Conservation (phyloP, 208 protist species). For the Zelonia costaricensis region DNA sequence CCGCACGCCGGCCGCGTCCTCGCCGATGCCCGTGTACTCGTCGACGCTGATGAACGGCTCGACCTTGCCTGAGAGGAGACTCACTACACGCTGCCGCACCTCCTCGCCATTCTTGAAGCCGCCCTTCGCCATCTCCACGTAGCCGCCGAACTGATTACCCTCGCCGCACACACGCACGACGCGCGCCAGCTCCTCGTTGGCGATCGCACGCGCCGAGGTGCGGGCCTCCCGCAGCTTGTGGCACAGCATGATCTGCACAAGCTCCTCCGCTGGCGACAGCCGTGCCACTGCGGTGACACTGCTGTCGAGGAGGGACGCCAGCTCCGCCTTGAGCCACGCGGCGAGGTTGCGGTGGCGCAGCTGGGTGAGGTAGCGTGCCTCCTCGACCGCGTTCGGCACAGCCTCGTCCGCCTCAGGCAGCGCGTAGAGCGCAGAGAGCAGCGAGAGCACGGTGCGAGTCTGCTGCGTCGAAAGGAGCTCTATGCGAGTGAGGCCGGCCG, state of each 20-base stretch:
- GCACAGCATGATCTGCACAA: slow-evolving; percentile 81
- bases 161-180: slow-evolving; percentile 81
- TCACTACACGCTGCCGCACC: slow-evolving; percentile 75
- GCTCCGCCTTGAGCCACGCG: slow-evolving; percentile 69
- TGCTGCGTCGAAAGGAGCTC: slow-evolving; percentile 61
- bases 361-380: slow-evolving; percentile 73
- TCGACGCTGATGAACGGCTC: slow-evolving; percentile 78
- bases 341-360: slow-evolving; percentile 76
- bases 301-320: slow-evolving; percentile 40
- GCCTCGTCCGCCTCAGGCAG: slow-evolving; percentile 72
- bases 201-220: slow-evolving; percentile 36
- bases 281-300: not conserved
- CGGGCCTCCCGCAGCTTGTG: slow-evolving; percentile 71
- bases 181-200: slow-evolving; percentile 61
- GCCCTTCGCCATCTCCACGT: slow-evolving; percentile 59
- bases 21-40: slow-evolving; percentile 39
- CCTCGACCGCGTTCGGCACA: slow-evolving; percentile 61
- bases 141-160: slow-evolving; percentile 84
- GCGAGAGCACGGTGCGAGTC: slow-evolving; percentile 50
- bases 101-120: slow-evolving; percentile 43
- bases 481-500: slow-evolving; percentile 31
- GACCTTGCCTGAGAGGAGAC: slow-evolving; percentile 79
- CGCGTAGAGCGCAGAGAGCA: slow-evolving; percentile 83
- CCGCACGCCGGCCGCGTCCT: slow-evolving; percentile 18
- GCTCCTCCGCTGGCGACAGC: slow-evolving; percentile 41